Conservation (phyloP, 306 rosid species). For the Acacia confusa region DNA sequence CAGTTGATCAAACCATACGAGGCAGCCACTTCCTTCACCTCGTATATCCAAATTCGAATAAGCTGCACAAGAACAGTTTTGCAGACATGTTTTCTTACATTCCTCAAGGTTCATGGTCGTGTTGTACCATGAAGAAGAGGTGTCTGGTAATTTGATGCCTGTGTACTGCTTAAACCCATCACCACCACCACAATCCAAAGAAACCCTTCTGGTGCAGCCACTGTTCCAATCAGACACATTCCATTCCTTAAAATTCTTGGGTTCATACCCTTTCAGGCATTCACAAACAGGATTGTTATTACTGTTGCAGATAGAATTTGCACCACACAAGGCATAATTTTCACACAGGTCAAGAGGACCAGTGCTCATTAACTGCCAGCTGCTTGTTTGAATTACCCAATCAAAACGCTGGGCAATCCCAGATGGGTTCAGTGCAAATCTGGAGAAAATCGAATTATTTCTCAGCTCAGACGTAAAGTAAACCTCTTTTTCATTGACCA, state of each 20-base stretch:
- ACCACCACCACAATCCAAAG: neutral
- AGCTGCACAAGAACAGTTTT: constrained; percentile 32
- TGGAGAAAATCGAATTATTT: neutral
- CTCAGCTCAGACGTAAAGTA: neutral
- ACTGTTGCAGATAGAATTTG: neutral
- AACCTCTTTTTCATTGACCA: neutral
- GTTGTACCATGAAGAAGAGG: constrained; percentile 1
- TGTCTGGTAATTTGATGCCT: constrained; percentile 8
- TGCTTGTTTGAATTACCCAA: neutral
- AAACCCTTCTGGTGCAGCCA: neutral
- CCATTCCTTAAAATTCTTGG: neutral
- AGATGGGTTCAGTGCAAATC: neutral
- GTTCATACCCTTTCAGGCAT: neutral
- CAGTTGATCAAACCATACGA: constrained; percentile 32
- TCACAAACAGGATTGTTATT: neutral
- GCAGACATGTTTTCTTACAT: constrained; percentile 14
- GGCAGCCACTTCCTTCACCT: constrained; percentile 32
- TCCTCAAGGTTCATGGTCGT: neutral
- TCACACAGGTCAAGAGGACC: neutral
- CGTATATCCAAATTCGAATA: constrained; percentile 17
- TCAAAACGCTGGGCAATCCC: neutral
- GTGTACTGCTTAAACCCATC: neutral
- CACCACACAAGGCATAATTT: neutral
- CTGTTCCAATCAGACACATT: neutral
- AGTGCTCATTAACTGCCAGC: neutral